Evolutionary conservation across 345 rosid genomes (phyloP), one percentile per base, ranked within the genome.

Genomic region (Erodium maritimum): DNA sequence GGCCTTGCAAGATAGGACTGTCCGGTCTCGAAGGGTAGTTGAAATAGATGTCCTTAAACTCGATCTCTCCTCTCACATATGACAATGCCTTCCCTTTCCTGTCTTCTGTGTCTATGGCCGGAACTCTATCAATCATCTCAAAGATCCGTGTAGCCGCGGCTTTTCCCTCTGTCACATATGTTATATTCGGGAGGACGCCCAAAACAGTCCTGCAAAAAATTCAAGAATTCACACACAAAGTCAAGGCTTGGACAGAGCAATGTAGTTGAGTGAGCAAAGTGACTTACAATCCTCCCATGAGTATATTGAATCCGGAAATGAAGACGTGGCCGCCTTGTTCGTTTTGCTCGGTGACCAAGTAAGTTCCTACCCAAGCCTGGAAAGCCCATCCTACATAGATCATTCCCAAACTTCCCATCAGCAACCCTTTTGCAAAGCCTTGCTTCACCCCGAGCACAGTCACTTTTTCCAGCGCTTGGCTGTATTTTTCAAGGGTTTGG

Each of bases 351-450:
- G 79, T 76, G 10, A 80, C 91, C 77, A 80, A 66, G 61, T 75
- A 72, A 60, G 83, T 73, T 45, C 85, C 91, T 2, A 76, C 17
- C 83, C 82, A 84, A 64, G 85, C 81, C 65, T 82, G 87, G 60
- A 79, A 82, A 1, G 91, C 79, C 91, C 87, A 84, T 17, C 83
- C 80, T 2, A 80, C 64, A 67, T 78, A 84, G 46, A 84, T 76
- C 51, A 61, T 80, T 57, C 91, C 91, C 85, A 84, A 75, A 69
- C 87, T 75, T 48, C 91, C 91, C 85, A 82, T 79, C 79, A 84
- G 21, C 69, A 84, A 64, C 17, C 91, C 87, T 68, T 84, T 82
- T 22, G 86, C 80, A 42, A 80, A 62, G 33, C 87, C 91, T 73
- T 65, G 80, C 69, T 78, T 77, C 19, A 79, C 54, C 63, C 91